Evolutionary conservation across 1,284 basidiomycete species (phyloP).

Genomic region (Neolentinus lepideus): DNA sequence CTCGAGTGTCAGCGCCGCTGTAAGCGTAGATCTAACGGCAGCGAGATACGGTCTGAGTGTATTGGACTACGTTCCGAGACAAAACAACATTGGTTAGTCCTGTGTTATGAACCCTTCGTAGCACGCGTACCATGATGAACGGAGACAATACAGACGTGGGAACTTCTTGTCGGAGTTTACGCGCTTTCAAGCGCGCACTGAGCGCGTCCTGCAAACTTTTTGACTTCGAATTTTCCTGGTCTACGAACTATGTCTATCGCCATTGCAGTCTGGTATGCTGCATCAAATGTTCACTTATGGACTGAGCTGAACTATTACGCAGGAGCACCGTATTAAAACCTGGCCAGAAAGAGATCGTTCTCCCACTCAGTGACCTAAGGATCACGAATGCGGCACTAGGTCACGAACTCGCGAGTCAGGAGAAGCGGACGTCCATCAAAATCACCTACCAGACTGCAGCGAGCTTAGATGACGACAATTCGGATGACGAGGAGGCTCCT

Average conservation of each 20-base stretch:
- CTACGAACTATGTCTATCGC: slow-evolving; percentile 40
- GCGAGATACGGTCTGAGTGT: slow-evolving; percentile 92
- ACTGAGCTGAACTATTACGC: not conserved
- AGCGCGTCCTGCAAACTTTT: slow-evolving; percentile 10
- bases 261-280: slow-evolving; percentile 54
- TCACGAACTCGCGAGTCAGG: slow-evolving; percentile 58
- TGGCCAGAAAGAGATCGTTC: slow-evolving; percentile 54
- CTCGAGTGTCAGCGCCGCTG: slow-evolving; percentile 94
- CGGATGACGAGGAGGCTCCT: slow-evolving; percentile 44
- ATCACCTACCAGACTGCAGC: slow-evolving; percentile 53
- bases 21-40: slow-evolving; percentile 91
- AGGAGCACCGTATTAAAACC: slow-evolving; percentile 61
- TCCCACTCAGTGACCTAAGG: slow-evolving; percentile 66
- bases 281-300: slow-evolving; percentile 1
- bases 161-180: slow-evolving; percentile 2
- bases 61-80: slow-evolving; percentile 48
- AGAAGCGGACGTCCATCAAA: slow-evolving; percentile 74
- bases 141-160: slow-evolving; percentile 4
- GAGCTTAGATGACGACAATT: slow-evolving; percentile 36
- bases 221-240: slow-evolving; percentile 11
- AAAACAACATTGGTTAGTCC: slow-evolving; percentile 6
- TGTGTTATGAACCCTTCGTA: slow-evolving; percentile 36
- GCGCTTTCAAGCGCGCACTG: not conserved
- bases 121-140: slow-evolving; percentile 3
- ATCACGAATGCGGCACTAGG: slow-evolving; percentile 84